phyloP scores from a whole-genome alignment of 192 early-diverging fungal species.

The Lobulomyces angularis region DNA sequence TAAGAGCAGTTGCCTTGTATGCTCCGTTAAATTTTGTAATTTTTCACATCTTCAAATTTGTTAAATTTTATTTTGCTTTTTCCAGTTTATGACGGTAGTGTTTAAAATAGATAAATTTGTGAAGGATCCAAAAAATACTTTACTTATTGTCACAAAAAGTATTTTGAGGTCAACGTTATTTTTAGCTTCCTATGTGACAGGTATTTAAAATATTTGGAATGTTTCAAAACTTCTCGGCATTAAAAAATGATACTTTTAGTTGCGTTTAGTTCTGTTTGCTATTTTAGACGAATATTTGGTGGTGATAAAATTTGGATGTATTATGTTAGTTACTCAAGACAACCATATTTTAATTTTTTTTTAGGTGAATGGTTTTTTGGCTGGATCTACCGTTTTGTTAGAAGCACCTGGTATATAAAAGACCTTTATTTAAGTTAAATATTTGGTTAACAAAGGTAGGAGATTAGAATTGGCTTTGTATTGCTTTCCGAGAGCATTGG shows the following conservation, averaged over 20 bases:
- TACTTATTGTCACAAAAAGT: slow-evolving; percentile 5
- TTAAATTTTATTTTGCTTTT: background rate
- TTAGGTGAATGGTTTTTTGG: slow-evolving; percentile 39
- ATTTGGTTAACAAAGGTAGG: too few relatives aligned
- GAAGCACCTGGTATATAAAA: too few relatives aligned
- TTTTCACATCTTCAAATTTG: background rate
- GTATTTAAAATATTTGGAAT: too few relatives aligned
- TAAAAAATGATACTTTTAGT: too few relatives aligned
- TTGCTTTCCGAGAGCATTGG: slow-evolving; percentile 65
- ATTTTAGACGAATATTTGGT: too few relatives aligned
- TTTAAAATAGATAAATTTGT: slow-evolving; percentile 15
- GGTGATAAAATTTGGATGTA: too few relatives aligned
- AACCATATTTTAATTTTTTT: too few relatives aligned
- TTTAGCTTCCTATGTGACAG: slow-evolving; percentile 22
- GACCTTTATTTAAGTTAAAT: too few relatives aligned
- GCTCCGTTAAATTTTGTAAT: slow-evolving; percentile 19
- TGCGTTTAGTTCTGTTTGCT: too few relatives aligned
- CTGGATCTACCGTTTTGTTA: slow-evolving; percentile 51
- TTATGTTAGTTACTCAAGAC: too few relatives aligned
- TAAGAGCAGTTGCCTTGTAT: slow-evolving; percentile 18
- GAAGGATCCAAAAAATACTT: slow-evolving; percentile 13
- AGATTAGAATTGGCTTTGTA: slow-evolving; percentile 71
- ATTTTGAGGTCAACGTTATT: slow-evolving; percentile 19
- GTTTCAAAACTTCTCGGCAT: too few relatives aligned
- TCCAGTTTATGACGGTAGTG: slow-evolving; percentile 21